These are phyloP conservation scores for Aquilaria agallochum DNA, from an alignment of 441 rosid species.

Conservation along the genomic window DNA sequence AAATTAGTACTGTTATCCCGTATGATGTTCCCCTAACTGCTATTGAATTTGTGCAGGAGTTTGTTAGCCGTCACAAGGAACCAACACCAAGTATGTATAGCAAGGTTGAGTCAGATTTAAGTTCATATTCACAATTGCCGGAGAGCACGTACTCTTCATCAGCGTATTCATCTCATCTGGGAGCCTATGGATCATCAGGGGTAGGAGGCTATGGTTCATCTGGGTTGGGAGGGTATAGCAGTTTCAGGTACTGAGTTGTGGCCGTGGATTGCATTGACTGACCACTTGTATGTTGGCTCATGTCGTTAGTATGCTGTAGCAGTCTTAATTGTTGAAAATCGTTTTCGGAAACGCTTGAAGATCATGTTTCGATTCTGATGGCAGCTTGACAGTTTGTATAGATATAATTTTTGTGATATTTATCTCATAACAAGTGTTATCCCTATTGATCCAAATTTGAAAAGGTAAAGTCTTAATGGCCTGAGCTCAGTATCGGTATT, in stretches of 20 bases:
- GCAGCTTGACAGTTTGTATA: no score
- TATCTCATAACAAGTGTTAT: no score
- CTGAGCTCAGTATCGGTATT: no score
- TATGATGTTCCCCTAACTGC: background rate
- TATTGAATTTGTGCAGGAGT: slow-evolving; percentile 30
- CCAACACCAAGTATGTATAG: slow-evolving; percentile 28
- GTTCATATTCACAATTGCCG: slow-evolving; percentile 35
- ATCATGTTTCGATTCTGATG: no score
- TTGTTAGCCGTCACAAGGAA: slow-evolving; percentile 34
- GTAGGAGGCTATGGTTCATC: slow-evolving; percentile 32
- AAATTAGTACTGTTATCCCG: background rate
- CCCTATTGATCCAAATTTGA: no score
- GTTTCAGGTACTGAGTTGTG: slow-evolving; percentile 35
- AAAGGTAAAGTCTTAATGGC: no score
- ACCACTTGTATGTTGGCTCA: no score
- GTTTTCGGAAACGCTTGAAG: no score
- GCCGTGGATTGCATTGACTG: background rate
- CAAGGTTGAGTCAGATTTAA: slow-evolving; percentile 34
- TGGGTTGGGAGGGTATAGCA: slow-evolving; percentile 33
- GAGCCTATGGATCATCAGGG: slow-evolving; percentile 33
- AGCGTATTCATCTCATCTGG: slow-evolving; percentile 29
- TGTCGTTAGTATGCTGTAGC: no score
- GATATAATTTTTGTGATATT: no score
- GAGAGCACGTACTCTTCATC: slow-evolving; percentile 33
- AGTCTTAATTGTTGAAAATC: no score